Base-by-base conservation (phyloP, 1,284 basidiomycete species). In the Cerioporus squamosus region DNA sequence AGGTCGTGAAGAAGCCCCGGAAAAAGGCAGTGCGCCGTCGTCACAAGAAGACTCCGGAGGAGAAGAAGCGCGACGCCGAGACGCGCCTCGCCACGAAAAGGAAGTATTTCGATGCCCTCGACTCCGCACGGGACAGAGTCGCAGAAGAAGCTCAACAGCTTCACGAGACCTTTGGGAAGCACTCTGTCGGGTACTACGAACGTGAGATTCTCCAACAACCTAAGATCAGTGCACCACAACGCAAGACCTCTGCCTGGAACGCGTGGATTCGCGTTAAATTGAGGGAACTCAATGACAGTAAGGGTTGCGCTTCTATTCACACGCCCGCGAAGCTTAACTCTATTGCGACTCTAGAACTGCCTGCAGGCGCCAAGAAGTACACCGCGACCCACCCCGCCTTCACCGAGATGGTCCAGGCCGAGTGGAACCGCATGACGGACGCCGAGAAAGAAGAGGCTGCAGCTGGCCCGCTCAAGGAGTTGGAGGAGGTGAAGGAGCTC, bases 401-500 rank as follows among this genome's bases (percentile, higher is more conserved):
- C 17, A 26, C 18, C 10, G 22, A 38, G n/a, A 23, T 33, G 5
- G 48, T 55, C 20, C 15, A 29, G 4, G 31, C 23, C 7, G 22
- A 36, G 15, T 60, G 55, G 55, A 26, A 44, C 18, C 22, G 3
- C 14, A 51, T 57, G 49, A 43, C 47, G 2, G 14, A 22, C n/a
- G 43, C 42, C 33, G 47, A 60, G 50, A 42, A 50, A 20, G 24
- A 6, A 17, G 44, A 17, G 5, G 26, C 39, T 1, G 44, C 45
- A 6, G 44, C 26, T 14, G 55, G 44, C 6, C 40, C 26, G 9
- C 26, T 54, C 12, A 15, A 29, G 33, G 46, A 57, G 20, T 38
- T 61, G 6, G 24, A 20, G 17, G 52, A 58, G 24, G 18, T 20
- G 15, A 56, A 57, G 8, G 49, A 55, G 47, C 55, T 44, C 17